Evolutionary conservation across 805 yeast genomes (phyloP).

Genomic region (Lachancea lanzarotensis): DNA sequence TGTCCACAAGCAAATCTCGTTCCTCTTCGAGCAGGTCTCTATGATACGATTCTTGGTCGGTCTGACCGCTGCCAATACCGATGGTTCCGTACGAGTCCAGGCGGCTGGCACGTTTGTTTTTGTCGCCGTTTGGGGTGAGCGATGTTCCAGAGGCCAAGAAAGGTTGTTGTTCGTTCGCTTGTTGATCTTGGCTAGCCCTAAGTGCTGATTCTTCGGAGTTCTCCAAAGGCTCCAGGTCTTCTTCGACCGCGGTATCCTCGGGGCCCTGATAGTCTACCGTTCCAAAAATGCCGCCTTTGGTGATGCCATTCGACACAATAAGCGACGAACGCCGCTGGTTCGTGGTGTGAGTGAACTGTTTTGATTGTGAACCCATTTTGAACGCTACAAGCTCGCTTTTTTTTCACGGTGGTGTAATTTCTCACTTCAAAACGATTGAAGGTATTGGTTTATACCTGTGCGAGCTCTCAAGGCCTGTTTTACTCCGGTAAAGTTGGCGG

Average conservation of each 20-base stretch:
- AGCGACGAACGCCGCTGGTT: slow-evolving; percentile 28
- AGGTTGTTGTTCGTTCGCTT: no score
- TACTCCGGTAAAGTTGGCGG: no score
- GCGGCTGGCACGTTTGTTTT: neutral
- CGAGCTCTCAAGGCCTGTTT: neutral
- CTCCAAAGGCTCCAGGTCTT: slow-evolving; percentile 10
- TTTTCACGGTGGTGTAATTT: neutral
- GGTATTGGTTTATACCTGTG: neutral
- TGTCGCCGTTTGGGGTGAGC: neutral
- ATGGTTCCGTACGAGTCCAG: slow-evolving; percentile 1
- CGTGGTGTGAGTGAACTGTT: slow-evolving; percentile 26
- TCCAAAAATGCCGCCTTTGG: slow-evolving; percentile 29
- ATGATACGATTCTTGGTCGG: slow-evolving; percentile 10
- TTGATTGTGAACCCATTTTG: slow-evolving; percentile 8
- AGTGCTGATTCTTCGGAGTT: neutral
- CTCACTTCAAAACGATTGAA: neutral
- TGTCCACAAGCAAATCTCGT: slow-evolving; percentile 30
- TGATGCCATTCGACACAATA: slow-evolving; percentile 29
- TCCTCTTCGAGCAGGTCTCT: slow-evolving; percentile 26
- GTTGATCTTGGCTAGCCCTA: no score
- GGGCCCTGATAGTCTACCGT: slow-evolving; percentile 28
- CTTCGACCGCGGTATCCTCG: slow-evolving; percentile 11
- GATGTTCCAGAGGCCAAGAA: no score
- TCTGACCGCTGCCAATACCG: neutral
- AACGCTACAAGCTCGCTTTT: neutral